phyloP scores from a whole-genome alignment of 192 early-diverging fungal genomes.

The Spizellomyces sp. region DNA sequence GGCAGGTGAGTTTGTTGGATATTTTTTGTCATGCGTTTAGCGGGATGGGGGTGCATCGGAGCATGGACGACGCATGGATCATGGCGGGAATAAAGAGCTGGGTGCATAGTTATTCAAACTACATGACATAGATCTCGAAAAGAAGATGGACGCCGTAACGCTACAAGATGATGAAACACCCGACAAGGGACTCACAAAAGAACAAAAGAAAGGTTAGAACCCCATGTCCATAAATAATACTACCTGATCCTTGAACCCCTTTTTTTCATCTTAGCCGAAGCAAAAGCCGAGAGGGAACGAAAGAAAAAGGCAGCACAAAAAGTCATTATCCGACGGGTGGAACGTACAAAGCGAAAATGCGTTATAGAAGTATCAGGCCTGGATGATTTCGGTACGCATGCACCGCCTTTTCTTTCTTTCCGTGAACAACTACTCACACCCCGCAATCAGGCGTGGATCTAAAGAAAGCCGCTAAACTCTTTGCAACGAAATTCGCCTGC shows the following conservation, averaged over 20 bases:
- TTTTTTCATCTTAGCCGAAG: constrained; percentile 56
- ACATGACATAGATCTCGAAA: not conserved
- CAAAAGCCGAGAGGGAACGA: constrained; percentile 67
- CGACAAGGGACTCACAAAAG: not conserved
- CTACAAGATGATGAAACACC: constrained; percentile 6
- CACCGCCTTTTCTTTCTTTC: not conserved
- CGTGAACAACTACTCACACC: constrained; percentile 7
- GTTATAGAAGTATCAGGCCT: constrained; percentile 83
- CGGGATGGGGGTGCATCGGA: constrained; percentile 3
- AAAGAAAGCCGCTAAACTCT: constrained; percentile 95
- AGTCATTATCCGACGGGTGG: constrained; percentile 83
- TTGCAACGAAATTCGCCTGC: constrained; percentile 95
- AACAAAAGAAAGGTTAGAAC: constrained; percentile 17
- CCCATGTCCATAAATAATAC: not conserved
- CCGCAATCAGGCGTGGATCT: constrained; percentile 78
- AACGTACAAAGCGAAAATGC: constrained; percentile 92
- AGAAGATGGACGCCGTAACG: constrained; percentile 1
- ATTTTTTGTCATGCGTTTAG: not conserved
- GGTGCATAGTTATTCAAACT: too few species aligned
- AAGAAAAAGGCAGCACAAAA: constrained; percentile 43
- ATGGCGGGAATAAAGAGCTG: too few species aligned
- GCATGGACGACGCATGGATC: not conserved
- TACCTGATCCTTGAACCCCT: not conserved
- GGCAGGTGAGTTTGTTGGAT: constrained; percentile 6
- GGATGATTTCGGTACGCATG: constrained; percentile 79